Conservation (phyloP, 1,284 basidiomycete genomes). For the Apiotrichum mycotoxinovorans region DNA sequence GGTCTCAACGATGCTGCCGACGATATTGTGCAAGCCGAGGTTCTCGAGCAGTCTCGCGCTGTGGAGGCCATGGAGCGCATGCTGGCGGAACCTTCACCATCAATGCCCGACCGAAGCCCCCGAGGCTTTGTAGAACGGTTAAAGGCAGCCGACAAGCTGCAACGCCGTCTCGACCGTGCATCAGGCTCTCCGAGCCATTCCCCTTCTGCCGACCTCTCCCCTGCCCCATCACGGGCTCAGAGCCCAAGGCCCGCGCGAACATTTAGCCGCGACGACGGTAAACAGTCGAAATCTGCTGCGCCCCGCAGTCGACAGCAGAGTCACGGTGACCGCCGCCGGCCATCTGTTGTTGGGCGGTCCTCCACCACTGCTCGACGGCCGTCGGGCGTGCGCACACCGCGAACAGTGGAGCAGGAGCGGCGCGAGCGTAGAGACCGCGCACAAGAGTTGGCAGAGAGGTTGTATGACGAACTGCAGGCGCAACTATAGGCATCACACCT, state of each 20-base stretch:
- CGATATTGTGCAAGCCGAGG: slow-evolving; percentile 12
- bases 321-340: background rate
- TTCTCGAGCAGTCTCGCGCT: slow-evolving; percentile 1
- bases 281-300: no score
- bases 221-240: background rate
- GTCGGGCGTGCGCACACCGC: background rate
- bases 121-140: background rate
- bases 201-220: background rate
- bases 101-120: background rate
- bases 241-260: background rate
- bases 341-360: background rate
- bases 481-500: slow-evolving; percentile 7
- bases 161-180: background rate
- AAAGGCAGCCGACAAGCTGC: background rate
- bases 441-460: slow-evolving; percentile 14
- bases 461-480: slow-evolving; percentile 22
- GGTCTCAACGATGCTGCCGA: slow-evolving; percentile 11
- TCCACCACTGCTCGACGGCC: background rate
- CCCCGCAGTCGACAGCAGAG: no score
- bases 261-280: no score
- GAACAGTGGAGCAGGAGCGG: background rate
- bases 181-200: background rate
- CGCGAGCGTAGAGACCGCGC: slow-evolving; percentile 8
- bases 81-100: background rate
- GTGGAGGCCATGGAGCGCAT: background rate